A percentile compares a stretch with the other conserved stretches of the same genome.
phyloP scores from a whole-genome alignment of 75 land plant species.

The Selaginella moellendorffii region DNA sequence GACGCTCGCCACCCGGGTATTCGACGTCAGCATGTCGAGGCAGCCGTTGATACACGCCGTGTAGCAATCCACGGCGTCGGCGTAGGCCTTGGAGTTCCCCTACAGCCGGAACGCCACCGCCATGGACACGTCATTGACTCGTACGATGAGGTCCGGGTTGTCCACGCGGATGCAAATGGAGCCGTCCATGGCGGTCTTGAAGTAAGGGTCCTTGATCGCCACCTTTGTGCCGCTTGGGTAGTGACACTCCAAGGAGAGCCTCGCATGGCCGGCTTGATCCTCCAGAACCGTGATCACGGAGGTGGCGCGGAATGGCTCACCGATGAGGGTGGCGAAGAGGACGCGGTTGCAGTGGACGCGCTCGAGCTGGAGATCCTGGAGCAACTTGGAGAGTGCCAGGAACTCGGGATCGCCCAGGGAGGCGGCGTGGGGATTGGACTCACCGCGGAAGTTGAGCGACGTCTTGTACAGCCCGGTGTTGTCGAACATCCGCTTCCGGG shows the following conservation, averaged over 20 bases:
- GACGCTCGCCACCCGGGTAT: background rate
- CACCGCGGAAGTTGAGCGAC: too few species aligned
- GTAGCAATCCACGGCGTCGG: background rate
- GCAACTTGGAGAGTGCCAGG: slow-evolving; percentile 3
- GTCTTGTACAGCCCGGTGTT: too few species aligned
- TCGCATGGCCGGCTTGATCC: background rate
- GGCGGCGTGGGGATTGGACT: too few species aligned
- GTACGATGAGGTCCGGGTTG: slow-evolving; percentile 1
- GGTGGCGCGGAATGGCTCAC: background rate
- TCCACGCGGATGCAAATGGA: background rate
- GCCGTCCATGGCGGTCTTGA: background rate
- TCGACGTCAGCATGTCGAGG: slow-evolving; percentile 4
- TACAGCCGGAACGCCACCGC: background rate
- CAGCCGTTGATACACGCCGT: background rate
- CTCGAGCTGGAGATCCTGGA: slow-evolving; percentile 15
- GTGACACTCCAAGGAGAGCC: background rate
- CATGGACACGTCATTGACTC: background rate
- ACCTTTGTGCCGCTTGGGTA: background rate
- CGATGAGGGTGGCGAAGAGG: slow-evolving; percentile 21
- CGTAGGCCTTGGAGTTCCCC: background rate
- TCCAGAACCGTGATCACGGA: slow-evolving; percentile 12
- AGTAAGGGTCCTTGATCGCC: slow-evolving; percentile 11
- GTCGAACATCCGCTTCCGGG: too few species aligned
- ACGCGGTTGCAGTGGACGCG: slow-evolving; percentile 19
- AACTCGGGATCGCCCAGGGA: background rate